Evolutionary conservation across 352 stramenopile genomes (phyloP), one percentile per base, ranked within the genome.

Genomic region (Phytophthora foliorum): DNA sequence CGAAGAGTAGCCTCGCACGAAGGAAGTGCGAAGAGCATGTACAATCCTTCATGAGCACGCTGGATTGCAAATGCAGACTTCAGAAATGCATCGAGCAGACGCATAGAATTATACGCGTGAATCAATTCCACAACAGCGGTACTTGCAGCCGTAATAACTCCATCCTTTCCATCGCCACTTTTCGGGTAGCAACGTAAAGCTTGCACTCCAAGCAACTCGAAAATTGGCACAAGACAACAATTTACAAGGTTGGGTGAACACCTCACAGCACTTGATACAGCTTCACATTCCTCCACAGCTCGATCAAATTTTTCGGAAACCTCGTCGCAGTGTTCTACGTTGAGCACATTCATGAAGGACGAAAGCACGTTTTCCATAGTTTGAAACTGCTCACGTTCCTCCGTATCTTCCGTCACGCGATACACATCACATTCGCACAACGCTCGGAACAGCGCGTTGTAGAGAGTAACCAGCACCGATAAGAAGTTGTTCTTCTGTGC

Each of bases 371-470:
- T 85, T 66, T 96, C 83, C 82, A 96, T 92, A 34, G 84, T 88
- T 39, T 81, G 55, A 61, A 94, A 94, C 58, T 96, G 88, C 42
- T 90, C 77, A 7, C 88, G 88, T 16, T 92, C 82, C 39, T 91
- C 80, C 0, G 87, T 95, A 71, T 96, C 89, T 76, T 96, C 89
- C 0, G 89, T 94, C 45, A 95, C 82, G 27, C 89, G 88, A 65
- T 96, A 96, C 31, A 96, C 75, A 42, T 96, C 89, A 8, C 72
- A 74, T 16, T 83, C 79, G 58, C 80, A 89, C 42, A 96, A 66
- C 32, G 72, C 85, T 41, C 73, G 64, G 45, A 94, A 96, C 3
- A 96, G 75, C 17, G 82, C 63, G 27, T 89, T 72, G 48, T 84
- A 90, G 17, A 94, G 41, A 1, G 57, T 67, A 6, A 90, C 69